phyloP scores from a whole-genome alignment of 139 green algal species.

The Chlamydomonas eustigma region DNA sequence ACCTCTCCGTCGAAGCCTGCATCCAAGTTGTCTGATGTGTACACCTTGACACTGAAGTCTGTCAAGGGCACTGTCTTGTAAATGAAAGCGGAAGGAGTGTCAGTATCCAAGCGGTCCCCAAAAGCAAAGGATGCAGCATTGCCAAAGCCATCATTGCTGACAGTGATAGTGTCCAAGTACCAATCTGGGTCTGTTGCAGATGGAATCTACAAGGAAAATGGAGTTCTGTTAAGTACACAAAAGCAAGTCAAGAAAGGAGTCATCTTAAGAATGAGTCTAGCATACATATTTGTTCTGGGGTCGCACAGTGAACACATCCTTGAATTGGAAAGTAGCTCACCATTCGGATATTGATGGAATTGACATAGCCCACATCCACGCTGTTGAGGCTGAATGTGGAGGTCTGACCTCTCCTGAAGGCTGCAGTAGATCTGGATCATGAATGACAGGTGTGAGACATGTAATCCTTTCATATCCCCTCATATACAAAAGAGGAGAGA shows the following conservation, averaged over 20 bases:
- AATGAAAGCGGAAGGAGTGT: neutral
- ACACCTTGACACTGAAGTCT: slow-evolving; percentile 6
- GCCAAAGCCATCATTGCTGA: neutral
- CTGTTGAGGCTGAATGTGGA: neutral
- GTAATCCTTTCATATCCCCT: too few species aligned
- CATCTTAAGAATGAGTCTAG: too few species aligned
- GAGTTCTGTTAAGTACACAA: too few species aligned
- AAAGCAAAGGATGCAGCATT: neutral
- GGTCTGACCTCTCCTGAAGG: neutral
- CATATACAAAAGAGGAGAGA: too few species aligned
- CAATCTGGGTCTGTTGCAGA: slow-evolving; percentile 12
- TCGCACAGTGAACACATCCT: too few species aligned
- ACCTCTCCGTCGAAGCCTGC: slow-evolving; percentile 19
- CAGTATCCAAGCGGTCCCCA: neutral
- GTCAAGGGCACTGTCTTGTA: neutral
- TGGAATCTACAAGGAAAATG: too few species aligned
- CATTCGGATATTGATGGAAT: slow-evolving; percentile 5
- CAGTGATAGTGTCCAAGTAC: slow-evolving; percentile 8
- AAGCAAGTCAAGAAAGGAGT: too few species aligned
- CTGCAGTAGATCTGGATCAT: neutral
- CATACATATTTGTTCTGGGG: too few species aligned
- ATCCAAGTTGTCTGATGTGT: neutral
- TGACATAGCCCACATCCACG: neutral
- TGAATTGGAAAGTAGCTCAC: too few species aligned
- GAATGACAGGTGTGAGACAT: too few species aligned